Conservation (phyloP, 2,329 filamentous ascomycete species). For the Graphilbum ipis-grandicollis region DNA sequence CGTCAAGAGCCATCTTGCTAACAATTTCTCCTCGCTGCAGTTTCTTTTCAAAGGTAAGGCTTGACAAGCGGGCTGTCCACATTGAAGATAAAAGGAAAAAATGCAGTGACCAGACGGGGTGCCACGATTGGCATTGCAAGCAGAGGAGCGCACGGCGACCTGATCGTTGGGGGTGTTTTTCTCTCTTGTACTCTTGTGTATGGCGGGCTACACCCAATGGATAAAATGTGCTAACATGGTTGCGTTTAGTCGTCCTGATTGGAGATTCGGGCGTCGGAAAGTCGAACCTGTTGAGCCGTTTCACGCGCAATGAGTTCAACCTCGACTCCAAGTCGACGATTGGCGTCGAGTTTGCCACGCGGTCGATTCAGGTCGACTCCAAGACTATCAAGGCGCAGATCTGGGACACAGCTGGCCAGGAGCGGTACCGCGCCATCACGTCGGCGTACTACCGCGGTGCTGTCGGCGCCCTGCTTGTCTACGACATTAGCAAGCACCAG, state of each 20-base stretch:
- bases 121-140: too few species aligned
- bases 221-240: constrained; percentile 14
- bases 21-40: constrained; percentile 26
- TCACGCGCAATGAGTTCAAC: constrained; percentile 99
- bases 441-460: constrained; percentile 98
- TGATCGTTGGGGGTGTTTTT: too few species aligned
- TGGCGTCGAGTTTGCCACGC: constrained; percentile 96
- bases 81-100: neutral
- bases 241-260: constrained; percentile 71
- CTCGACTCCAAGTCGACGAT: constrained; percentile 99
- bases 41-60: constrained; percentile 93
- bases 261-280: constrained; percentile 99
- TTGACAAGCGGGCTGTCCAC: constrained; percentile 11
- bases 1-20: neutral
- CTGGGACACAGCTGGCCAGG: constrained; percentile 98
- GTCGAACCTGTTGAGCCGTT: constrained; percentile 98
- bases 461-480: constrained; percentile 91
- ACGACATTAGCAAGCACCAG: constrained; percentile 99
- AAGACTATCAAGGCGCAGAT: constrained; percentile 99
- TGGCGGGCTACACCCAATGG: too few species aligned
- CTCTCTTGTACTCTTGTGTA: too few species aligned
- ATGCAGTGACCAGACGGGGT: too few species aligned
- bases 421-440: constrained; percentile 97
- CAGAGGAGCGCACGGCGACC: too few species aligned
- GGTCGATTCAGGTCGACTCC: constrained; percentile 95